These are phyloP conservation scores for Spergularia azorica DNA, from an alignment of 179 eudicot genomes.

Conservation along the genomic window DNA sequence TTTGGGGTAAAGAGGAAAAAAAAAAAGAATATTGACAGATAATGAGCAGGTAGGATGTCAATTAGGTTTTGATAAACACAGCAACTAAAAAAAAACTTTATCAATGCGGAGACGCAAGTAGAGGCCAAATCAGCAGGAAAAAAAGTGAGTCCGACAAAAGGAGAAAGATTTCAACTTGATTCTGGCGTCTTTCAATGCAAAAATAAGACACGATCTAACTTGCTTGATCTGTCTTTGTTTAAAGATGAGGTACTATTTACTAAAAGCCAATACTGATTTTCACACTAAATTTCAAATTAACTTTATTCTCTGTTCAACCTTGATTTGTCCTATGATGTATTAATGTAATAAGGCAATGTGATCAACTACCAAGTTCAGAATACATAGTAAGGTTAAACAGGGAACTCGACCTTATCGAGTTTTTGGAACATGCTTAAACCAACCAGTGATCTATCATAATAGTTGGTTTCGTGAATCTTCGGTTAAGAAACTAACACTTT, in stretches of 20 bases:
- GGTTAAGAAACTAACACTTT: too few species aligned
- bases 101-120: slow-evolving; percentile 16
- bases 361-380: background rate
- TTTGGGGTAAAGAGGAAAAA: slow-evolving; percentile 8
- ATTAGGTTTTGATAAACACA: background rate
- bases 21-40: background rate
- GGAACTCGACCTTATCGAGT: background rate
- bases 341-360: background rate
- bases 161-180: slow-evolving; percentile 34
- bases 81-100: slow-evolving; percentile 11
- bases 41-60: slow-evolving; percentile 21
- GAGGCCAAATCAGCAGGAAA: slow-evolving; percentile 22
- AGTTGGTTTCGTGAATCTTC: too few species aligned
- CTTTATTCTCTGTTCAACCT: slow-evolving; percentile 6
- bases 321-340: background rate
- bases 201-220: slow-evolving; percentile 18
- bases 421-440: background rate
- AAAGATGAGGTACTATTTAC: slow-evolving; percentile 7
- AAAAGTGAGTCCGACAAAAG: slow-evolving; percentile 34
- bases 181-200: slow-evolving; percentile 34
- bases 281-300: background rate
- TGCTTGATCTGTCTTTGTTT: slow-evolving; percentile 17
- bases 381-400: background rate
- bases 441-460: background rate
- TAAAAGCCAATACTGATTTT: background rate